phyloP scores from a whole-genome alignment of 441 rosid genomes.

The Eruca vesicaria region DNA sequence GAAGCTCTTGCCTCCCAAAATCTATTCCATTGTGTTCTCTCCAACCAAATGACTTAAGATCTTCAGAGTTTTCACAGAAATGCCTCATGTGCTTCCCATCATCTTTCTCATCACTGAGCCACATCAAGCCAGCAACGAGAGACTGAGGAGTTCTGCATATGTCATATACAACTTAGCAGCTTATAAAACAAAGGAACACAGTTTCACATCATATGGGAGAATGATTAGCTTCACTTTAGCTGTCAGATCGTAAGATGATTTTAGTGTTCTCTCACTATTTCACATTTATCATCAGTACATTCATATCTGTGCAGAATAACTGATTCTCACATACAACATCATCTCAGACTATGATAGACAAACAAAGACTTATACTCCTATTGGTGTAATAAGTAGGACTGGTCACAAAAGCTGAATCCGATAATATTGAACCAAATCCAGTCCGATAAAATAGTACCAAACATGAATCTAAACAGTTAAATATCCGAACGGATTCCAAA shows the following conservation, averaged over 20 bases:
- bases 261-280: background rate
- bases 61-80: conserved; percentile 79
- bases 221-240: background rate
- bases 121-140: conserved; percentile 90
- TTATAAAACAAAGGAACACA: background rate
- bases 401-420: no score
- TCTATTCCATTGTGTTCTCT: conserved; percentile 84
- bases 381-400: background rate
- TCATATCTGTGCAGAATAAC: background rate
- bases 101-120: conserved; percentile 71
- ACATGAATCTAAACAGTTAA: no score
- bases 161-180: conserved; percentile 16
- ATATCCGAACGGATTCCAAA: no score
- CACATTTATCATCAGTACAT: background rate
- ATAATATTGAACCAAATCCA: no score
- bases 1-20: conserved; percentile 73
- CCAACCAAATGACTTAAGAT: conserved; percentile 82
- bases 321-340: background rate
- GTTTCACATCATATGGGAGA: background rate
- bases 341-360: background rate
- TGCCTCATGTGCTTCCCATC: conserved; percentile 76
- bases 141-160: conserved; percentile 75
- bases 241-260: background rate
- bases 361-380: background rate
- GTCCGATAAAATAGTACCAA: no score